Conservation (phyloP, 1,284 basidiomycete genomes). For the Ustilago nuda region DNA sequence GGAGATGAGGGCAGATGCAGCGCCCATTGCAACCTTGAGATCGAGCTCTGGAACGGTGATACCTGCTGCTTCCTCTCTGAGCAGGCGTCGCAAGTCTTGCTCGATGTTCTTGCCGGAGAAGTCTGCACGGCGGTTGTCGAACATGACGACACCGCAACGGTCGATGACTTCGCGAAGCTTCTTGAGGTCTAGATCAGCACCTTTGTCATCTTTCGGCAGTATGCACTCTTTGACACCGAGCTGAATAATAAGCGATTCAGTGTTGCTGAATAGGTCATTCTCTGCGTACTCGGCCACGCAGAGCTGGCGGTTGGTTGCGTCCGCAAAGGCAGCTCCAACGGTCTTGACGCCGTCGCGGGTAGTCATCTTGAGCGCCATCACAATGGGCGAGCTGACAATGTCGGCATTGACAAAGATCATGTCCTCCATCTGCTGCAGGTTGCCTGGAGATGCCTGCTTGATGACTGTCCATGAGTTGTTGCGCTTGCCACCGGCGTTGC, state of each 20-base stretch:
- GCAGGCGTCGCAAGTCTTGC: constrained; percentile 84
- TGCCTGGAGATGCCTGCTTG: constrained; percentile 94
- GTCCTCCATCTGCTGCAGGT: constrained; percentile 92
- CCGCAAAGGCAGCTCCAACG: constrained; percentile 74
- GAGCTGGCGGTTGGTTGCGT: constrained; percentile 73
- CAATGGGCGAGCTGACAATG: constrained; percentile 85
- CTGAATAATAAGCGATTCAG: constrained; percentile 95
- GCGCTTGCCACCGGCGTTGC: constrained; percentile 75
- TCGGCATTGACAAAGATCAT: constrained; percentile 88
- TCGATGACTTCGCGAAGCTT: constrained; percentile 74
- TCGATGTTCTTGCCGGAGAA: constrained; percentile 84
- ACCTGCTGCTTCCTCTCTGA: constrained; percentile 71
- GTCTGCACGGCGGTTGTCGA: constrained; percentile 83
- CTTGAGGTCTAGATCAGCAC: constrained; percentile 80
- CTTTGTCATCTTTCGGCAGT: constrained; percentile 73
- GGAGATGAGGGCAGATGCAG: constrained; percentile 82
- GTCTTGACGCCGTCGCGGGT: constrained; percentile 72
- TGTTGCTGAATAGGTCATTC: constrained; percentile 94
- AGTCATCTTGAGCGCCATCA: constrained; percentile 86
- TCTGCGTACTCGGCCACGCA: constrained; percentile 89
- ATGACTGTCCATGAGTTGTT: constrained; percentile 76
- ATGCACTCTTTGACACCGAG: constrained; percentile 93
- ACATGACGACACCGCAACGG: constrained; percentile 88
- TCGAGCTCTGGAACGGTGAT: constrained; percentile 76
- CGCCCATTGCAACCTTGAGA: constrained; percentile 81